Base-by-base conservation (phyloP, 2,329 filamentous ascomycete genomes). In the Ciborinia camelliae region DNA sequence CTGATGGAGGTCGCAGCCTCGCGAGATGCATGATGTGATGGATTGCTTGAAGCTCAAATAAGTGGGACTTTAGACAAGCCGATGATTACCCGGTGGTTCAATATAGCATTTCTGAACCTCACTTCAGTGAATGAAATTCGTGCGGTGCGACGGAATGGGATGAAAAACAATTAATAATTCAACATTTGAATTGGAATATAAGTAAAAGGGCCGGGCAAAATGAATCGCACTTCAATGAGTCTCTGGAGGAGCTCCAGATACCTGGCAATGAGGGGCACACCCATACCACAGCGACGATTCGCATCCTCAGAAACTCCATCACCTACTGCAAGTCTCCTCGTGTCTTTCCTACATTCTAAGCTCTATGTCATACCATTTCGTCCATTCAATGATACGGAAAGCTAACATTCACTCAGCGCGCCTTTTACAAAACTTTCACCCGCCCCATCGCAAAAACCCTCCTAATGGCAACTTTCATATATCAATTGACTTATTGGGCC, bases 381-480 rank as follows among this genome's bases (percentile, higher is more conserved):
- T 20, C n/a, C 6, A 9, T 32, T 41, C 15, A 6, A 30, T 28
- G 10, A 37, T n/a, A 37, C 14, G 9, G n/a, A 12, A 4, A n/a
- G 58, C 45, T 61, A 53, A 51, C 15, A 61, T 9, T 9, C 9
- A 35, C 20, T 4, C 70, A 90, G 84, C 77, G 84, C 58, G 79
- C 82, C 54, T 93, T 93, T 78, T 94, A 92, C 80, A 88, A 86
- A 73, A 86, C 85, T 18, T 92, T 92, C 73, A 86, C 87, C 47
- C 82, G 89, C 1, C 90, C 91, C 3, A 81, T 94, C 53, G 82
- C 85, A 62, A 94, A 92, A 78, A 86, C 87, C 62, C 84, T 91
- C 69, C 81, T 94, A 45, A 82, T 90, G 73, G 90, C 91, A 62
- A 83, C 92, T 63, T 87, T 91, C 73, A 89, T 88, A 2, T 95